Evolutionary conservation across 2,329 filamentous ascomycete genomes (phyloP), one percentile per base, ranked within the genome.

Genomic region (Penicillium frequentans): DNA sequence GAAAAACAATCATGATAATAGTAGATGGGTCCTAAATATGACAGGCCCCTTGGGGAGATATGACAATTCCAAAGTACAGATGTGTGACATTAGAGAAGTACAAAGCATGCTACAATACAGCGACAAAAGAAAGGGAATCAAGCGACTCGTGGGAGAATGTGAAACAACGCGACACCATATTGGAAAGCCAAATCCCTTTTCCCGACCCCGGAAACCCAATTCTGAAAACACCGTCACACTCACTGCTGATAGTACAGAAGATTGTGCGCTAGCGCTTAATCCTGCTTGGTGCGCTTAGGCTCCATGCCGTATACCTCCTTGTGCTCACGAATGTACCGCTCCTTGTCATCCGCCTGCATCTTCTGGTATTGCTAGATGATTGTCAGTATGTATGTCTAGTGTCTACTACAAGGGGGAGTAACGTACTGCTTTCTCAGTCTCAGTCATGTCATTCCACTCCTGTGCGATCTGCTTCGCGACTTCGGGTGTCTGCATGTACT

Each of bases 401-500:
- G 3, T 3, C 19, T 9, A 16, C 26, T 24, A 31, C 23, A 26
- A 16, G 49, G 3, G 3, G 16, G 11, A 29, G 31, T 16, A 52
- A 31, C 70, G 53, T 67, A 77, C 76, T 66, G 74, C 60, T 57
- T 75, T 76, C 62, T 76, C 75, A 2, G 61, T 45, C 4, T 68
- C 60, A 3, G 70, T 64, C 57, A 73, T 11, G 9, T 26, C 54
- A 19, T 62, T 66, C 70, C 68, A 75, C 52, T 71, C 67, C 11
- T 59, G 53, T 5, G 54, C 51, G 27, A 66, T 52, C 9, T 54
- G 60, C 7, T 43, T 8, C 19, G 44, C 16, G n/a, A 57, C 52
- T 3, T 87, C 82, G 0, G 4, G 2, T 0, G 74, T 0, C 0
- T 52, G 8, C 56, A 86, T 77, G 47, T 78, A 73, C 56, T 77